These are phyloP conservation scores for Collybia nuda DNA, from an alignment of 768 basidiomycete species.

Conservation along the genomic window DNA sequence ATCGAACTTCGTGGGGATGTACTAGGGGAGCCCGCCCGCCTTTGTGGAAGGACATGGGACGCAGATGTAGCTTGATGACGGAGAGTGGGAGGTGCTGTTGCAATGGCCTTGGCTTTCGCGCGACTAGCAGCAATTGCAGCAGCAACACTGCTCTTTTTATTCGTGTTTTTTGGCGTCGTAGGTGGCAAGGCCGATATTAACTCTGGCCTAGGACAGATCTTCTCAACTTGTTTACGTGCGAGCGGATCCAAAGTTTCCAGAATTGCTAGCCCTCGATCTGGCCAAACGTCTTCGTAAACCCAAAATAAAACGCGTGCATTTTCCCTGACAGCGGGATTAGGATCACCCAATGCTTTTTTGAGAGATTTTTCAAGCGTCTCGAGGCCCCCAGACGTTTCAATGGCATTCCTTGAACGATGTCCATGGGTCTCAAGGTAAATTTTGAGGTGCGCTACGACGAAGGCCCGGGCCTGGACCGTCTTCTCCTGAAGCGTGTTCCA, in stretches of 20 bases:
- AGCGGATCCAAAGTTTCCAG: constrained; percentile 65
- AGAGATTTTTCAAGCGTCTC: constrained; percentile 76
- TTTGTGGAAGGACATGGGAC: constrained; percentile 52
- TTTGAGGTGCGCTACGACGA: constrained; percentile 68
- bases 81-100: constrained; percentile 75
- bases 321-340: constrained; percentile 80
- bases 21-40: constrained; percentile 43
- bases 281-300: constrained; percentile 78
- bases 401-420: constrained; percentile 53
- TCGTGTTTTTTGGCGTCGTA: constrained; percentile 47
- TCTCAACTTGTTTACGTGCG: constrained; percentile 84
- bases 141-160: constrained; percentile 80
- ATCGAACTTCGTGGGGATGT: constrained; percentile 34
- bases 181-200: constrained; percentile 39
- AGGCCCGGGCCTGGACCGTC: constrained; percentile 70
- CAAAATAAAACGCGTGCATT: constrained; percentile 74
- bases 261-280: constrained; percentile 61
- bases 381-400: constrained; percentile 68
- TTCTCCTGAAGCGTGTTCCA: constrained; percentile 77
- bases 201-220: constrained; percentile 68
- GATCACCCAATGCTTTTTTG: constrained; percentile 71
- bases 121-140: constrained; percentile 90
- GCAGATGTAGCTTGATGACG: constrained; percentile 82
- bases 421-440: constrained; percentile 77
- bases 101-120: constrained; percentile 83